phyloP scores from a whole-genome alignment of 2,329 filamentous ascomycete genomes.

The Aspergillus uvarum region DNA sequence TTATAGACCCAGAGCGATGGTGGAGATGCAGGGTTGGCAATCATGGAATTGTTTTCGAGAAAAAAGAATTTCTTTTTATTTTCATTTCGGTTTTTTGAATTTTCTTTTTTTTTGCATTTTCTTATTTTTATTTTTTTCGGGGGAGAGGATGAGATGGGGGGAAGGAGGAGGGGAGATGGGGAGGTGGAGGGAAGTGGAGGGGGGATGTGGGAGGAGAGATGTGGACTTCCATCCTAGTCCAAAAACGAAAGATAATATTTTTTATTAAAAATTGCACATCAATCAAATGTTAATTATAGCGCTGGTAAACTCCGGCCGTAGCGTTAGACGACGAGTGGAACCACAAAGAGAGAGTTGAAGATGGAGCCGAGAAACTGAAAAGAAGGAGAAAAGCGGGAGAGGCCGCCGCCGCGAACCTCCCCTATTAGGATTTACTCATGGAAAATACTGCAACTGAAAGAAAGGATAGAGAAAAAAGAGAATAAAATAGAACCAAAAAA shows the following conservation, averaged over 20 bases:
- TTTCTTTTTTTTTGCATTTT: background rate
- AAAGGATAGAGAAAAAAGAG: too few species aligned
- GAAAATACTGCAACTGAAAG: too few species aligned
- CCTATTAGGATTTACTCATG: background rate
- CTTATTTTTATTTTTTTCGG: background rate
- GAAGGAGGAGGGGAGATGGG: background rate
- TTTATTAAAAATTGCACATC: background rate
- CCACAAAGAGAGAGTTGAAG: background rate
- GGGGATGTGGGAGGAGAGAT: background rate
- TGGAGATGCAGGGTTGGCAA: slow-evolving; percentile 16
- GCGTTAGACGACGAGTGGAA: slow-evolving; percentile 17
- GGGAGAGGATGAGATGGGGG: background rate
- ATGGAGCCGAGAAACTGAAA: slow-evolving; percentile 9
- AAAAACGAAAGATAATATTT: background rate
- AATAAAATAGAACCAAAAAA: too few species aligned
- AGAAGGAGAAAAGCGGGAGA: background rate
- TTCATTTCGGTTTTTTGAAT: background rate
- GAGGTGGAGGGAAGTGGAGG: background rate
- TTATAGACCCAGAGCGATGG: slow-evolving; percentile 19
- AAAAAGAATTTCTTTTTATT: background rate
- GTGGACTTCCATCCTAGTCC: background rate
- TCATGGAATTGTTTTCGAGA: slow-evolving; percentile 2
- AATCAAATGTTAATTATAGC: background rate
- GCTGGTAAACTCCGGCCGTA: slow-evolving; percentile 3
- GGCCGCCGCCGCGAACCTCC: slow-evolving; percentile 11